Evolutionary conservation across 257 asterid species (phyloP), one percentile per base, ranked within the genome.

Genomic region (Nicotiana undulata): DNA sequence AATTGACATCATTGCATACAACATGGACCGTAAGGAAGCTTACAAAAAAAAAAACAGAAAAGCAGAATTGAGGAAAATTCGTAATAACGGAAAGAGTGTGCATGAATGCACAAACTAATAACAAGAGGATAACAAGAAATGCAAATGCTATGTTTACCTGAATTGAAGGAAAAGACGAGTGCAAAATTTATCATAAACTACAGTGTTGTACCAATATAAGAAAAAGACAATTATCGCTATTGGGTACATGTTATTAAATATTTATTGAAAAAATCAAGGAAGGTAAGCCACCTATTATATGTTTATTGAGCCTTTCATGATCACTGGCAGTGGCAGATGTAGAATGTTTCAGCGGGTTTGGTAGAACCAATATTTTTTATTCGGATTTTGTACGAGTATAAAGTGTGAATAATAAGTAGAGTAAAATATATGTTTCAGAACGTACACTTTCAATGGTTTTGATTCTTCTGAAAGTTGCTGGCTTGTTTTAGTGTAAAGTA

Each of bases 191-290:
- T 60, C 74, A 63, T 24, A 77, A 26, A 59, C 13, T 34, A 77
- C 74, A 77, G 20, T 22, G 59, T 37, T 60, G 8, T 37, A 46
- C 31, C 22, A n/a, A 77, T 59, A 40, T 6, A 26, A 3, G 12
- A 60, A 63, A 59, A 37, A 2, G 59, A 60, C 37, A 60, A 59
- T 32, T 26, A 77, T 34, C 3, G 4, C 10, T 34, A 81, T n/a
- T n/a, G n/a, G n/a, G n/a, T n/a, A n/a, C n/a, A n/a, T n/a, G n/a
- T n/a, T n/a, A n/a, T n/a, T n/a, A n/a, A n/a, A n/a, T n/a, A n/a
- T n/a, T n/a, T n/a, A n/a, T n/a, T n/a, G 91, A 92, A 81, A 95
- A 92, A 89, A 92, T 95, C 86, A 92, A 90, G 86, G 98, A 95
- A 85, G 99, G 99, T 93, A 85, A 82, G 81, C 46, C 11, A 37